Conservation (phyloP, 805 yeast species). For the Saccharomycopsis javanensis region DNA sequence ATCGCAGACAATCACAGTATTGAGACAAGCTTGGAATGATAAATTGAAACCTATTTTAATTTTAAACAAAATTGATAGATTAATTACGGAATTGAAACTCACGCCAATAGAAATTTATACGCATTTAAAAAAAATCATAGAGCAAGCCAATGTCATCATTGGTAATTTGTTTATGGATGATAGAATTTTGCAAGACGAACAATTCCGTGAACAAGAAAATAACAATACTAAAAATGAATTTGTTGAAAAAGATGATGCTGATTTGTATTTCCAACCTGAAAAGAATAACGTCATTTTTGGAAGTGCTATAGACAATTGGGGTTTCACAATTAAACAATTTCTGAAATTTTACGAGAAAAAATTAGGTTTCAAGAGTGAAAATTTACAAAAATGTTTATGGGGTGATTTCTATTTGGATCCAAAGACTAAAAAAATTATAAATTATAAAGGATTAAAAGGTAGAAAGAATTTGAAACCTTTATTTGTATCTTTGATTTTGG, state of each 20-base stretch:
- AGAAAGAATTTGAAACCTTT: constrained; percentile 56
- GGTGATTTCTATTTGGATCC: constrained; percentile 89
- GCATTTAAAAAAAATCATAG: constrained; percentile 70
- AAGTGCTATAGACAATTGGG: constrained; percentile 95
- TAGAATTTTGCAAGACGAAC: constrained; percentile 77
- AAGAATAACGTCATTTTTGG: constrained; percentile 86
- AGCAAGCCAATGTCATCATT: constrained; percentile 89
- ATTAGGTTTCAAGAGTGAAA: constrained; percentile 72
- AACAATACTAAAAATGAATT: constrained; percentile 30
- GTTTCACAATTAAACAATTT: constrained; percentile 82
- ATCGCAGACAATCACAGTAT: constrained; percentile 90
- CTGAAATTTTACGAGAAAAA: constrained; percentile 78
- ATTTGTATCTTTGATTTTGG: constrained; percentile 79
- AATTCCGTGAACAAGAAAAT: constrained; percentile 61
- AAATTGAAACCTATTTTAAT: constrained; percentile 81
- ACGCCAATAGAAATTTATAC: constrained; percentile 77
- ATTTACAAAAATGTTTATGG: constrained; percentile 82
- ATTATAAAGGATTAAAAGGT: constrained; percentile 54
- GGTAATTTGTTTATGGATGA: constrained; percentile 92
- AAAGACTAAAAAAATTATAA: constrained; percentile 74
- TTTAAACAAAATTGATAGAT: constrained; percentile 82
- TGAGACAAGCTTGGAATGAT: constrained; percentile 94
- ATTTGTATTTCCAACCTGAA: constrained; percentile 78
- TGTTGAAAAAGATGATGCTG: constrained; percentile 70
- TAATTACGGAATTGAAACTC: constrained; percentile 71